phyloP scores from a whole-genome alignment of 441 rosid genomes.

The Adansonia gregorii region DNA sequence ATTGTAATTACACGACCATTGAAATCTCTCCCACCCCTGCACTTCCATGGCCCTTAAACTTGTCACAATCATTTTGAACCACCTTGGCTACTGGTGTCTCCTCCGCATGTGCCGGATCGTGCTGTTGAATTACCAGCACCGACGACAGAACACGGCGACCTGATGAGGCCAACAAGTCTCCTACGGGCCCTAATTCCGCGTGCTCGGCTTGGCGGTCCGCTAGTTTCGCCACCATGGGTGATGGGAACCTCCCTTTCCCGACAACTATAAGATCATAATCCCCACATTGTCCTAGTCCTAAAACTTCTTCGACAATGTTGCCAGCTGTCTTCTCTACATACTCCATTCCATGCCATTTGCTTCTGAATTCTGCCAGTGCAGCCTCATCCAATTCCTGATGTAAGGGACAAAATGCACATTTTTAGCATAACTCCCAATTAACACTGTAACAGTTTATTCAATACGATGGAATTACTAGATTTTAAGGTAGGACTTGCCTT shows the following conservation, averaged over 20 bases:
- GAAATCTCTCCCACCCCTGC: slow-evolving; percentile 32
- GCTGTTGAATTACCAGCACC: slow-evolving; percentile 59
- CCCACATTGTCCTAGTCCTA: slow-evolving; percentile 50
- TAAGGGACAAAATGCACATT: not conserved
- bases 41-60: not conserved
- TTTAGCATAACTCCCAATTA: not conserved
- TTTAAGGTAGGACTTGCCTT: slow-evolving; percentile 36
- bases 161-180: slow-evolving; percentile 53
- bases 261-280: slow-evolving; percentile 62
- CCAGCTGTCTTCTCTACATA: slow-evolving; percentile 47
- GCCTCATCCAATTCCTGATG: slow-evolving; percentile 59
- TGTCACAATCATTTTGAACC: not conserved
- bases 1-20: slow-evolving; percentile 25
- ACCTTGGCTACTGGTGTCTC: slow-evolving; percentile 47
- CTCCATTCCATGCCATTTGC: slow-evolving; percentile 46
- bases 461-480: not conserved
- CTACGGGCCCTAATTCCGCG: slow-evolving; percentile 58
- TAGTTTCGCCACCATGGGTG: slow-evolving; percentile 47
- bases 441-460: no score
- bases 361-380: slow-evolving; percentile 48
- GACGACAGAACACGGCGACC: slow-evolving; percentile 43
- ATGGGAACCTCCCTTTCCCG: slow-evolving; percentile 64
- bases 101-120: slow-evolving; percentile 42
- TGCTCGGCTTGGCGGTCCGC: slow-evolving; percentile 60
- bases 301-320: slow-evolving; percentile 53